These are phyloP conservation scores for Triticum dicoccoides DNA, from an alignment of 176 grass and related monocot genomes.

Conservation along the genomic window DNA sequence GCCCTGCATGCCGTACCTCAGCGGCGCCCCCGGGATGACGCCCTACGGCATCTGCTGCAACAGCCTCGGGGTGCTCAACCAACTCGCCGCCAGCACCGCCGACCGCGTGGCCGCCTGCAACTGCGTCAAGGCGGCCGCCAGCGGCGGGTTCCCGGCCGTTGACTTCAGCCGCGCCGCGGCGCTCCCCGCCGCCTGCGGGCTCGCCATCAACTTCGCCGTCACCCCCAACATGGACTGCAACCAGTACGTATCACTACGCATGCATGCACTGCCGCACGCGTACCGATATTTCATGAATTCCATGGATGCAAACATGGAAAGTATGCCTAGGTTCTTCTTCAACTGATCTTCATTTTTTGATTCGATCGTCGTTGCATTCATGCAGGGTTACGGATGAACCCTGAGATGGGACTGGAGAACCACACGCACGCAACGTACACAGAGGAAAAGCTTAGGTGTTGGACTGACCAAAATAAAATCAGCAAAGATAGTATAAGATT, in stretches of 20 bases:
- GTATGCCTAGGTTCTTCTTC: background rate
- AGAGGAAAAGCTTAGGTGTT: background rate
- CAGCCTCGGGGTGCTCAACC: slow-evolving; percentile 47
- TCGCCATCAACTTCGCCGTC: slow-evolving; percentile 43
- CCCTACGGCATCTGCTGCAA: slow-evolving; percentile 57
- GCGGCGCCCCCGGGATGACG: slow-evolving; percentile 38
- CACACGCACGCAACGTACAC: background rate
- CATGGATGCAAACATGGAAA: background rate
- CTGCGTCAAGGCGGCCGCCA: slow-evolving; percentile 40
- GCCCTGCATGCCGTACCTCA: slow-evolving; percentile 50
- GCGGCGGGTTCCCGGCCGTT: slow-evolving; percentile 5
- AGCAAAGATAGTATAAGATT: background rate
- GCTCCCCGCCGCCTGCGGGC: slow-evolving; percentile 39
- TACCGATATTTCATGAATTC: background rate
- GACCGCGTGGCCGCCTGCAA: slow-evolving; percentile 43
- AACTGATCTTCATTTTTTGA: background rate
- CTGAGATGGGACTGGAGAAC: background rate
- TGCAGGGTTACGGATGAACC: slow-evolving; percentile 42
- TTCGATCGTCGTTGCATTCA: background rate
- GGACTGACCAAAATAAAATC: slow-evolving; percentile 6
- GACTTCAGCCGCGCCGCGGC: slow-evolving; percentile 23
- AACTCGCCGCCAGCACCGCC: slow-evolving; percentile 19
- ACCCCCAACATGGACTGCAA: slow-evolving; percentile 51
- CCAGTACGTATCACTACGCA: slow-evolving; percentile 22
- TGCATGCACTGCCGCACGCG: background rate